phyloP scores from a whole-genome alignment of 306 rosid species.

The Vachellia collinsii region DNA sequence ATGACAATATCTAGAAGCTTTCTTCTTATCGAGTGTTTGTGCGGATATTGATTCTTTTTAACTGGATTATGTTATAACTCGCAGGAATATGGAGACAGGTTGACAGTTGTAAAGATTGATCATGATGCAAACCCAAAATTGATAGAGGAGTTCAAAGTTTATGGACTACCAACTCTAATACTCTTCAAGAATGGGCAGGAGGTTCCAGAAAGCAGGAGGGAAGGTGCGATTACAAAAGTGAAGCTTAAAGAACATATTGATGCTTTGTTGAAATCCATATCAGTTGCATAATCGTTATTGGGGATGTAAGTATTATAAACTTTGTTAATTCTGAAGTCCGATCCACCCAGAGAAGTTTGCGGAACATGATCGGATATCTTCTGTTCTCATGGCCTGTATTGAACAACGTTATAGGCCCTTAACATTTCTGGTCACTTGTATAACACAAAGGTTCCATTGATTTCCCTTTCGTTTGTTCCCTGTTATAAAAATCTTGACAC shows the following conservation, averaged over 20 bases:
- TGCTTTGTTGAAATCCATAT: constrained; percentile 61
- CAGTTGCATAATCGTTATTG: constrained; percentile 51
- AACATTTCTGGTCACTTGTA: constrained; percentile 19
- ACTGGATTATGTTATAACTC: constrained; percentile 14
- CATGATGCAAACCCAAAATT: constrained; percentile 79
- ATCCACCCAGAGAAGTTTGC: constrained; percentile 21
- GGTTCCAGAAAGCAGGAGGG: constrained; percentile 83
- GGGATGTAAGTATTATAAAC: neutral
- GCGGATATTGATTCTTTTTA: constrained; percentile 13
- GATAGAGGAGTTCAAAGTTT: constrained; percentile 75
- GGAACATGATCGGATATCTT: constrained; percentile 12
- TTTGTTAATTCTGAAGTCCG: constrained; percentile 20
- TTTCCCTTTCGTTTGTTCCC: neutral
- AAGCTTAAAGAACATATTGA: constrained; percentile 77
- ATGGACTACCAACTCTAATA: constrained; percentile 78
- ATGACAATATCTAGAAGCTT: neutral
- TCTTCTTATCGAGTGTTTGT: constrained; percentile 13
- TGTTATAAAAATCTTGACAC: too few relatives aligned
- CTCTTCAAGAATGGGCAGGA: constrained; percentile 78
- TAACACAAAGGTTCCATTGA: constrained; percentile 26
- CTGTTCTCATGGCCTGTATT: constrained; percentile 32
- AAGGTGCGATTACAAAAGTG: constrained; percentile 81
- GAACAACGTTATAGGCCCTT: constrained; percentile 23
- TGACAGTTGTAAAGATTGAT: constrained; percentile 78
- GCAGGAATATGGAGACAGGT: constrained; percentile 80